Evolutionary conservation across 805 yeast species (phyloP), one percentile per base, ranked within the genome.

Genomic region (Grigorovia transvaalensis): DNA sequence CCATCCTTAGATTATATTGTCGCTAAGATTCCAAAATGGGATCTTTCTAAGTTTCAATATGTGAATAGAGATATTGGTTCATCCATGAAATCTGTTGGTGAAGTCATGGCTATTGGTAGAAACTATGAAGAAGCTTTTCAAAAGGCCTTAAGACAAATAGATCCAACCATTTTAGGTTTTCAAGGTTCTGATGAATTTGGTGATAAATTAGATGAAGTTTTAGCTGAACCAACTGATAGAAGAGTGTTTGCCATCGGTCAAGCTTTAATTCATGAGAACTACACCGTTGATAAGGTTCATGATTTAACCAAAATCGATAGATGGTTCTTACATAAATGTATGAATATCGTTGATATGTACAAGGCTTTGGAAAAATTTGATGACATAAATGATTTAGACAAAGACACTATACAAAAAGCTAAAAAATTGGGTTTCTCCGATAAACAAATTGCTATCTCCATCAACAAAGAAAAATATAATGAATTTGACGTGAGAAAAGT

Each of bases 21-120:
- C 53, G 88, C 95, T 61, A 91, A 91, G 78, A 89, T 91, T 66
- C 99, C 99, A 61, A 83, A 97, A 74, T 91, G 99, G 99, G 99
- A 91, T 76, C 76, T 91, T 70, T 71, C 93, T 60, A 91, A 91
- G 77, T 93, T 91, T 76, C 95, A 86, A 69, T 95, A 88, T 65
- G 99, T 91, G 57, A 86, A 88, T 69, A 81, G 96, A 70, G 88
- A 85, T 56, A 85, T 91, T 66, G 96, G 96, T 47, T 87, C 96
- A 9, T 82, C 97, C 45, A 91, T 91, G 99, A 91, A 91, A 72
- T 90, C 97, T 54, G 99, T 91, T 51, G 99, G 99, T 70, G 99
- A 91, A 73, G 99, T 91, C 54, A 91, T 91, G 99, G 95, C 96
- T 46, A 93, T 91, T 66, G 99, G 99, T 66, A 84, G 99, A 74